Percentiles rank a stretch among this genome's conserved stretches.
These are phyloP conservation scores for Yamadazyma oceani DNA, from an alignment of 1,139 yeast species.

Conservation along the genomic window DNA sequence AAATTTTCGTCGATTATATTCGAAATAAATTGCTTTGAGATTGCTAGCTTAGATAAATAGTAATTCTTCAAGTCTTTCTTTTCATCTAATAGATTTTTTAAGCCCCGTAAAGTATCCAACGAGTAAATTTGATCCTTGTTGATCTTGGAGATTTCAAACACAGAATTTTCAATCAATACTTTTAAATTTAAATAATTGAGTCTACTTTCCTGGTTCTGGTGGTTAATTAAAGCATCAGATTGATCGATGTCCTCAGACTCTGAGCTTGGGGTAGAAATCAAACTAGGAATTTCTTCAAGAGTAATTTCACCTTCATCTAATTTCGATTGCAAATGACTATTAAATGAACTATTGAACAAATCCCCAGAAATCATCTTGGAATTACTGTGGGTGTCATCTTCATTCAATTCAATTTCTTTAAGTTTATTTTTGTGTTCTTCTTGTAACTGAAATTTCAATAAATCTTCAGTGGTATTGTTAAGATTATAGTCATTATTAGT, in stretches of 20 bases:
- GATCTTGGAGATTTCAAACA: conserved; percentile 41
- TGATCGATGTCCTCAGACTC: conserved; percentile 17
- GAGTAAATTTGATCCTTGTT: conserved; percentile 38
- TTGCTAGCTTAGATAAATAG: conserved; percentile 30
- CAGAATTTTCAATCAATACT: conserved; percentile 45
- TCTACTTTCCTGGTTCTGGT: conserved; percentile 2
- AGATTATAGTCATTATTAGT: conserved; percentile 17
- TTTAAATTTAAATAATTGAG: conserved; percentile 40
- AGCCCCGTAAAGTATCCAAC: conserved; percentile 26
- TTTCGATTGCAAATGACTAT: conserved; percentile 35
- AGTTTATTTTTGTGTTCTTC: conserved; percentile 38
- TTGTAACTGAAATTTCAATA: conserved; percentile 46
- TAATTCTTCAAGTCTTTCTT: conserved; percentile 34
- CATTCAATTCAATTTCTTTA: conserved; percentile 19
- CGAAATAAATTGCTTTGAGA: conserved; percentile 38
- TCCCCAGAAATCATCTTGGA: conserved; percentile 17
- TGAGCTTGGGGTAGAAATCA: conserved; percentile 21
- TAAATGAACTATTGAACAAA: conserved; percentile 35
- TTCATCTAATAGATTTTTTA: conserved; percentile 32
- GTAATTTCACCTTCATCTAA: conserved; percentile 32
- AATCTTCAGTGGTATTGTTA: conserved; percentile 34
- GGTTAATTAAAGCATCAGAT: conserved; percentile 4
- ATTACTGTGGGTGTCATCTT: conserved; percentile 5
- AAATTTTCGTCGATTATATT: conserved; percentile 27
- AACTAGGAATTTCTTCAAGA: conserved; percentile 22